Conservation (phyloP, 805 yeast species). For the Metschnikowia anglica region DNA sequence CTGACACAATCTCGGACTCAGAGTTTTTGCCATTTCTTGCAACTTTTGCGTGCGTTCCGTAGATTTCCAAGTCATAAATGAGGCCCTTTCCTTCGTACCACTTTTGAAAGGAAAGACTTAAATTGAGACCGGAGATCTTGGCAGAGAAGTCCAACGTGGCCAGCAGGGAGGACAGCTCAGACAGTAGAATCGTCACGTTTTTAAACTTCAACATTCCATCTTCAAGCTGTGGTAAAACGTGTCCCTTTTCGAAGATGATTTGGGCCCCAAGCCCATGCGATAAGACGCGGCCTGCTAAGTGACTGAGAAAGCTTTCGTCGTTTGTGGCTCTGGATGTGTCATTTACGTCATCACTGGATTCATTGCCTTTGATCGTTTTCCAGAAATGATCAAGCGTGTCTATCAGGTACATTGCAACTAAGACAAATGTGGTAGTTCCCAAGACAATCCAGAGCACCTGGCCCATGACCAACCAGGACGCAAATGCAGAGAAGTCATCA, state of each 20-base stretch:
- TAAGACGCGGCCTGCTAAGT: conserved; percentile 35
- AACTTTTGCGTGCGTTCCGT: conserved; percentile 46
- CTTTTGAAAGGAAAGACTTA: conserved; percentile 50
- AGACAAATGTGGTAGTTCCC: conserved; percentile 58
- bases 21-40: not conserved
- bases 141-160: conserved; percentile 31
- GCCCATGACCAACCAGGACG: conserved; percentile 59
- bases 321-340: not conserved
- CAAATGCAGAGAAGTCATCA: conserved; percentile 54
- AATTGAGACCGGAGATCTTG: conserved; percentile 41
- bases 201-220: conserved; percentile 51
- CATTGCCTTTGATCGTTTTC: conserved; percentile 23
- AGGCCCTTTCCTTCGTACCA: conserved; percentile 58
- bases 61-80: conserved; percentile 47
- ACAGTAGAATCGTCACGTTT: conserved; percentile 31
- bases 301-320: conserved; percentile 32
- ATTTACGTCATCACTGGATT: conserved; percentile 2
- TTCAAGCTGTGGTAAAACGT: conserved; percentile 42
- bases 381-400: conserved; percentile 35
- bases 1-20: conserved; percentile 9
- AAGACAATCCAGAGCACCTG: conserved; percentile 52
- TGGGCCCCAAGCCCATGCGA: conserved; percentile 40
- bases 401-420: conserved; percentile 45
- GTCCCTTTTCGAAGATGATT: conserved; percentile 39
- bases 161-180: conserved; percentile 15